Percentiles rank a stretch among this genome's conserved stretches.
Evolutionary conservation across 2,329 filamentous ascomycete genomes (phyloP).

Genomic region (Exophiala mesophila): DNA sequence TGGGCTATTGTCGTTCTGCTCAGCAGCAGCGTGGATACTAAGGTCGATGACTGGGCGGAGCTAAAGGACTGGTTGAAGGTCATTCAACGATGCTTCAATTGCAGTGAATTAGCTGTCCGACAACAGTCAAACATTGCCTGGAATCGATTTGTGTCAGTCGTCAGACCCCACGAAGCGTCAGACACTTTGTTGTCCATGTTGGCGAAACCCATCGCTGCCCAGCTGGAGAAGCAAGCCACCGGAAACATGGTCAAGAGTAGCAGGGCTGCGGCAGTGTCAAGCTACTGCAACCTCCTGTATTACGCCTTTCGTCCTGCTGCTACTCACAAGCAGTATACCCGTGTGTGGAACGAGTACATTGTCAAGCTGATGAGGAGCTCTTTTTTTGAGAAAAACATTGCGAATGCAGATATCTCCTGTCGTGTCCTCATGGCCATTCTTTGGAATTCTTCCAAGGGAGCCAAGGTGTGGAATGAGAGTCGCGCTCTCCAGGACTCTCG

Average conservation of each 20-base stretch:
- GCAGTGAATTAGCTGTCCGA: slow-evolving; percentile 64
- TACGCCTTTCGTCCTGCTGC: slow-evolving; percentile 72
- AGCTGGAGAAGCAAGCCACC: slow-evolving; percentile 60
- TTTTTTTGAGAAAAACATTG: slow-evolving; percentile 43
- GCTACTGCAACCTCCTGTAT: slow-evolving; percentile 76
- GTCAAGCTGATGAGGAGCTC: slow-evolving; percentile 58
- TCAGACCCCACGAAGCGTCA: slow-evolving; percentile 59
- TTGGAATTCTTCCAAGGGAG: slow-evolving; percentile 37
- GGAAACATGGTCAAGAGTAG: slow-evolving; percentile 41
- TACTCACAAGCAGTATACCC: slow-evolving; percentile 61
- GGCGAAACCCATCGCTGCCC: slow-evolving; percentile 62
- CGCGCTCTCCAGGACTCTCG: slow-evolving; percentile 57
- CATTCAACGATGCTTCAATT: slow-evolving; percentile 80
- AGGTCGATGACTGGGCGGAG: slow-evolving; percentile 64
- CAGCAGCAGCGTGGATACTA: slow-evolving; percentile 57
- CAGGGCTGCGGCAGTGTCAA: slow-evolving; percentile 59
- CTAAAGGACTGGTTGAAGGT: slow-evolving; percentile 71
- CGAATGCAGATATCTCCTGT: slow-evolving; percentile 57
- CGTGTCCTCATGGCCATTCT: slow-evolving; percentile 68
- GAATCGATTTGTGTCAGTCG: slow-evolving; percentile 74
- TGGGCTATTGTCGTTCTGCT: slow-evolving; percentile 82
- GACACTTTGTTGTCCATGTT: slow-evolving; percentile 56
- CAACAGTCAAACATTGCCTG: slow-evolving; percentile 77
- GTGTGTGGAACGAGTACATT: slow-evolving; percentile 74
- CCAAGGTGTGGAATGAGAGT: slow-evolving; percentile 68